Conservation (phyloP, 345 rosid species). For the Alliaria petiolata region DNA sequence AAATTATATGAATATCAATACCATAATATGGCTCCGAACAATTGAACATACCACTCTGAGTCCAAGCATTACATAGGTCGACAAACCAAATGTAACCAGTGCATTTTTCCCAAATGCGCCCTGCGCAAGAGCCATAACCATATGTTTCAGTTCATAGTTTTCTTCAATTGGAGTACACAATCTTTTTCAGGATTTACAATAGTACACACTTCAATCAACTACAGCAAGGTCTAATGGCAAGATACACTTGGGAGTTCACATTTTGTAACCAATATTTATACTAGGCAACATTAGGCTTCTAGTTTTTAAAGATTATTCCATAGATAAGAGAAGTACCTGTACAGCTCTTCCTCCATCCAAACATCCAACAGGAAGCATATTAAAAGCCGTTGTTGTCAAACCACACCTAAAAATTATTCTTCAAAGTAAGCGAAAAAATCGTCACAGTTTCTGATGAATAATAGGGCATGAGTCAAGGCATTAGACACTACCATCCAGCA, state of each 20-base stretch:
- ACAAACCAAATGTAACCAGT: slow-evolving; percentile 61
- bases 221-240: neutral
- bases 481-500: slow-evolving; percentile 73
- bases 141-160: neutral
- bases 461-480: slow-evolving; percentile 6
- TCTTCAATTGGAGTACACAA: neutral
- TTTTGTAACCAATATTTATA: neutral
- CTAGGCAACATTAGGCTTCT: neutral
- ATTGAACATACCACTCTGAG: slow-evolving; percentile 69
- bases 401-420: slow-evolving; percentile 70
- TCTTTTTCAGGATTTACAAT: neutral
- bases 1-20: neutral
- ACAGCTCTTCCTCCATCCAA: slow-evolving; percentile 97
- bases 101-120: slow-evolving; percentile 85
- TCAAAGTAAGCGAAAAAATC: slow-evolving; percentile 15
- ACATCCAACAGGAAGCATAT: slow-evolving; percentile 95
- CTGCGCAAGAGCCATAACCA: slow-evolving; percentile 33
- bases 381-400: slow-evolving; percentile 85
- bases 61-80: slow-evolving; percentile 81
- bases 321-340: slow-evolving; percentile 49
- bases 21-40: neutral
- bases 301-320: neutral
- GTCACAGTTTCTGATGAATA: neutral
- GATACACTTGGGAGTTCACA: neutral
- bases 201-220: neutral